These are phyloP conservation scores for Senna tora DNA, from an alignment of 306 rosid species.

Conservation along the genomic window DNA sequence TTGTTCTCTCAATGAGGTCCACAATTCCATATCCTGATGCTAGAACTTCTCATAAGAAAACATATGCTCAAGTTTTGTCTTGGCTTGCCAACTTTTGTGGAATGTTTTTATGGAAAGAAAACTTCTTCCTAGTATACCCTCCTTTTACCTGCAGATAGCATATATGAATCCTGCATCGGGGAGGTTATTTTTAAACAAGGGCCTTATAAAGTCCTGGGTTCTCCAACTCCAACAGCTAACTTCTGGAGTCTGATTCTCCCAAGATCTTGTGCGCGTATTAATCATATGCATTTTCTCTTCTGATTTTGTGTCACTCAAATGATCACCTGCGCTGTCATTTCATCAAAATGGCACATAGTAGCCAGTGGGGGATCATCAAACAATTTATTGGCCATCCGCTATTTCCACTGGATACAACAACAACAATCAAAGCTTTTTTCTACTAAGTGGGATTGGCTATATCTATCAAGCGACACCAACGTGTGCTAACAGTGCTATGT, in stretches of 20 bases:
- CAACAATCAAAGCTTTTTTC: no score
- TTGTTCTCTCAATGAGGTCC: no score
- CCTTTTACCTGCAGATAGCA: constrained; percentile 68
- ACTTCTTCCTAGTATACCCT: constrained; percentile 71
- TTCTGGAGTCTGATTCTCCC: no score
- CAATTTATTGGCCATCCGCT: constrained; percentile 71
- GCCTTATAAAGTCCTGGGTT: no score
- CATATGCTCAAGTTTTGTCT: constrained; percentile 63
- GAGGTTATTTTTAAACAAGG: no score
- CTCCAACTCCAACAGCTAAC: no score
- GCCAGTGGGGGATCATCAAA: constrained; percentile 73
- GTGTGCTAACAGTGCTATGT: constrained; percentile 75
- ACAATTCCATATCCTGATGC: constrained; percentile 51
- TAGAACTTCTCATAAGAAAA: constrained; percentile 64
- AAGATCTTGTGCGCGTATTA: no score
- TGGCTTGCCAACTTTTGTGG: constrained; percentile 78
- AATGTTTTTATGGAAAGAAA: constrained; percentile 58
- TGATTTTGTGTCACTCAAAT: constrained; percentile 63
- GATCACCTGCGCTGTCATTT: no score
- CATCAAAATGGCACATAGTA: constrained; percentile 67
- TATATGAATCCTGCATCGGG: no score
- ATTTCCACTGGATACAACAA: constrained; percentile 60
- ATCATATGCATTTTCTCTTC: constrained; percentile 65
- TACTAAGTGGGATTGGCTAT: no score
- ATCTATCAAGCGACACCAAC: constrained; percentile 71